Base-by-base conservation (phyloP, 768 basidiomycete species). In the Leccinum variicolor region DNA sequence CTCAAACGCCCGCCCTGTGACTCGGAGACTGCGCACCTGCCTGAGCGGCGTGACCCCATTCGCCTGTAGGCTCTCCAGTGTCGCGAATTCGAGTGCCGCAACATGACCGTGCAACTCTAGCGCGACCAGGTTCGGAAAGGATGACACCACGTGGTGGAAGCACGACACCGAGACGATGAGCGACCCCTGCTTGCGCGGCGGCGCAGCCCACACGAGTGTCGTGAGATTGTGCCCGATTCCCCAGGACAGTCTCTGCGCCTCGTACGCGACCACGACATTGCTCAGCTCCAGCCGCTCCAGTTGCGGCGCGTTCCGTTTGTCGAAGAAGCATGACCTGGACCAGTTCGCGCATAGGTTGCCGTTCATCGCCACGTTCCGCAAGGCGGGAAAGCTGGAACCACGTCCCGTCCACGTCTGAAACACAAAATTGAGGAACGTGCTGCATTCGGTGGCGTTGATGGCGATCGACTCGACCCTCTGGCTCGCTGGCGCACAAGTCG, bases 191-290 rank as follows among this genome's bases (percentile, higher is more conserved):
- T 48, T 31, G 36, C 55, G 50, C 2, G 8, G 14, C 3, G 66
- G 59, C 9, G 66, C 63, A 4, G 57, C 29, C 63, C 66, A 67
- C 9, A 68, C 66, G 17, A 67, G 63, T n/a, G 59, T 67, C 19
- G 66, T 67, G 29, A 67, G 33, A 36, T 60, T 65, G 29, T 49
- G 26, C 6, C 63, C 55, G 3, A 26, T 36, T 19, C 55, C 66
- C 60, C 56, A 67, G 1, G 57, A 36, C 5, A 62, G 56, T 23
- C 49, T 54, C 34, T 31, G 26, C 11, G 33, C 26, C 21, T 62
- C 8, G 31, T 54, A 39, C 23, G 63, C 51, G n/a, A 67, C 51
- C 29, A 56, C 58, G 29, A 65, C 53, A 51, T 67, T 67, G 46
- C 19, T 55, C n/a, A 66, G 31, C 49, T 67, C 58, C 21, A 66